Conservation (phyloP, 352 stramenopile genomes). For the Globisporangium emineosum region DNA sequence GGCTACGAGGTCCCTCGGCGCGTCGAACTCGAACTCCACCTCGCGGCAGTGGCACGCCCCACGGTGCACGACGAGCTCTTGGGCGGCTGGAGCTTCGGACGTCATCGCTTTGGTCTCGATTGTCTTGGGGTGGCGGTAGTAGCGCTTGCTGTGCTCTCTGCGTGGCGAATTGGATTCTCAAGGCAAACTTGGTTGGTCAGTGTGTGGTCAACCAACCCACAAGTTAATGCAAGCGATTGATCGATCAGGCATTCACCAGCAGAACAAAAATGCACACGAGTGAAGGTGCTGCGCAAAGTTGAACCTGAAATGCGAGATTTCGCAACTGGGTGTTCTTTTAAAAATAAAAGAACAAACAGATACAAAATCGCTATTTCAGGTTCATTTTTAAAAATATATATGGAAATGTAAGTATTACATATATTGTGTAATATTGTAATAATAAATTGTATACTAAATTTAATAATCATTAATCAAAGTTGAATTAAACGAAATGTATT, state of each 20-base stretch:
- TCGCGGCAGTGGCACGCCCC: constrained; percentile 69
- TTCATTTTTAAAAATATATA: too few relatives aligned
- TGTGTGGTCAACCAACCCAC: background rate
- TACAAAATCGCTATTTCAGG: too few relatives aligned
- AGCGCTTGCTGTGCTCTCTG: background rate
- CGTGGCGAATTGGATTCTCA: background rate
- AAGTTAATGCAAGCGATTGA: background rate
- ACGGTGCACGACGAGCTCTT: constrained; percentile 30
- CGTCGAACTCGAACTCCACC: constrained; percentile 73
- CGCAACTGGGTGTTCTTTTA: too few relatives aligned
- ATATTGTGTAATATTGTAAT: too few relatives aligned
- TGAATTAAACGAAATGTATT: too few relatives aligned
- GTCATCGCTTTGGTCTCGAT: background rate
- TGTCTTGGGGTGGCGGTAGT: background rate
- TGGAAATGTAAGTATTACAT: too few relatives aligned
- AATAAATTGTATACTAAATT: too few relatives aligned
- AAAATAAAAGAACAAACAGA: too few relatives aligned
- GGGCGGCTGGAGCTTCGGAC: background rate
- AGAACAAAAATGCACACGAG: background rate
- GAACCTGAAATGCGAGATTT: too few relatives aligned
- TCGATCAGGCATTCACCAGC: background rate
- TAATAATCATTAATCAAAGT: too few relatives aligned
- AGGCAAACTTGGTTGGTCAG: too few relatives aligned
- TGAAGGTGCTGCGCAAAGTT: background rate
- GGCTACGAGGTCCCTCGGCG: constrained; percentile 43